Conservation (phyloP, 2,329 filamentous ascomycete genomes). For the Ustulina deusta region DNA sequence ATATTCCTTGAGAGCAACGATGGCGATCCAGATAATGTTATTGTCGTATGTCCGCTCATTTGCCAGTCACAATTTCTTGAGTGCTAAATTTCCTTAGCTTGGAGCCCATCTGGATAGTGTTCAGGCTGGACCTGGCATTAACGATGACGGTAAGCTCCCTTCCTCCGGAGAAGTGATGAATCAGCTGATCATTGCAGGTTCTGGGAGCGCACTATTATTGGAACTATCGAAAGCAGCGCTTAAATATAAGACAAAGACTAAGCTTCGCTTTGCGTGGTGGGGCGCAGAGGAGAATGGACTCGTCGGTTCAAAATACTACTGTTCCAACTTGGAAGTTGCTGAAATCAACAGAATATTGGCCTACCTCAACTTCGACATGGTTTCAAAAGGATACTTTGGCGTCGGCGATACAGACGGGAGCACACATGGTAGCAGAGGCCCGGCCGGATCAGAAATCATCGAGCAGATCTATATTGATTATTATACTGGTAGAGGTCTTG, state of each 20-base stretch:
- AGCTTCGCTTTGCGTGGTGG: conserved; percentile 34
- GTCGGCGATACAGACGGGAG: conserved; percentile 29
- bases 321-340: conserved; percentile 9
- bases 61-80: background rate
- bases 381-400: conserved; percentile 30
- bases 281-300: conserved; percentile 34
- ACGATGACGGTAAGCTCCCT: conserved; percentile 21
- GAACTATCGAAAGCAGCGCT: conserved; percentile 27
- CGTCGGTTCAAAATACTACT: conserved; percentile 32
- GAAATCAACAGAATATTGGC: conserved; percentile 28
- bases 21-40: conserved; percentile 28
- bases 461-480: conserved; percentile 33
- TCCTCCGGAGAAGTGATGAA: background rate
- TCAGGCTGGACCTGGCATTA: conserved; percentile 31
- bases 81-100: conserved; percentile 16
- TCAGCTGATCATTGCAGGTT: conserved; percentile 11
- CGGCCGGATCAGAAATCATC: conserved; percentile 29
- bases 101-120: conserved; percentile 32
- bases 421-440: conserved; percentile 21
- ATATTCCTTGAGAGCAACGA: conserved; percentile 27
- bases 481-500: conserved; percentile 21
- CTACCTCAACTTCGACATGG: conserved; percentile 33
- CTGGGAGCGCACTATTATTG: conserved; percentile 24
- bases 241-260: conserved; percentile 30
- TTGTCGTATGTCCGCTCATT: conserved; percentile 16